Evolutionary conservation across 495 filamentous ascomycete species (phyloP).

Genomic region (Trichocladium uniseriatum): DNA sequence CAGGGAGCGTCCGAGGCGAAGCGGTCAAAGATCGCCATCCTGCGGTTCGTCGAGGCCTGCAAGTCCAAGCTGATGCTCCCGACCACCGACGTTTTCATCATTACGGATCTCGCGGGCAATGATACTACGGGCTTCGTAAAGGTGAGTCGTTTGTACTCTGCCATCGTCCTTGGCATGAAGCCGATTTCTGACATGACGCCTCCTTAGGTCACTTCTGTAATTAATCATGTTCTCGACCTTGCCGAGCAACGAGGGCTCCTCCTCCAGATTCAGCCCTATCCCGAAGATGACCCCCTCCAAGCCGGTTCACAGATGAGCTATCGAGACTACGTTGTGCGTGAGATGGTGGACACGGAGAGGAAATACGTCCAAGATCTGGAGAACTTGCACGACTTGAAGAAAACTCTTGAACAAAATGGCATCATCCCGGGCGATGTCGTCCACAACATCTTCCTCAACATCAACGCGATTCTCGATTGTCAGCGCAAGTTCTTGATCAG

Average conservation of each 20-base stretch:
- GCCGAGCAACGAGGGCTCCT: slow-evolving; percentile 66
- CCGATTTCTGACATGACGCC: slow-evolving; percentile 11
- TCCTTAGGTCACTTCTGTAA: slow-evolving; percentile 55
- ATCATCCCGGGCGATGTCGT: slow-evolving; percentile 81
- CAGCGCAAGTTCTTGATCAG: slow-evolving; percentile 89
- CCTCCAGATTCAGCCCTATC: slow-evolving; percentile 42
- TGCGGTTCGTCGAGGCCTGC: slow-evolving; percentile 48
- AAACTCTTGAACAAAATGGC: slow-evolving; percentile 75
- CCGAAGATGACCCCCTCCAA: slow-evolving; percentile 36
- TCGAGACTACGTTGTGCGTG: slow-evolving; percentile 77
- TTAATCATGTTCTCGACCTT: slow-evolving; percentile 84
- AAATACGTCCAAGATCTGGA: slow-evolving; percentile 99
- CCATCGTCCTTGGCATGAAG: neutral
- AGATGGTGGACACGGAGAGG: slow-evolving; percentile 86
- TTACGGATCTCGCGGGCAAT: slow-evolving; percentile 82
- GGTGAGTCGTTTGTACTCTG: too few relatives aligned
- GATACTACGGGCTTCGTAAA: slow-evolving; percentile 98
- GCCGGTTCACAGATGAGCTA: slow-evolving; percentile 57
- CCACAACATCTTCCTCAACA: slow-evolving; percentile 92
- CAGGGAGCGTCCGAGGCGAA: slow-evolving; percentile 52
- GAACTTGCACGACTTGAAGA: slow-evolving; percentile 87
- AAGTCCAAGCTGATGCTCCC: slow-evolving; percentile 61
- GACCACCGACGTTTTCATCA: slow-evolving; percentile 76
- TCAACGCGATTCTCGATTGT: slow-evolving; percentile 89
- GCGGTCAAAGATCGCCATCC: slow-evolving; percentile 50